These are phyloP conservation scores for Stenocarpella maydis DNA, from an alignment of 2,329 filamentous ascomycete species.

Conservation along the genomic window DNA sequence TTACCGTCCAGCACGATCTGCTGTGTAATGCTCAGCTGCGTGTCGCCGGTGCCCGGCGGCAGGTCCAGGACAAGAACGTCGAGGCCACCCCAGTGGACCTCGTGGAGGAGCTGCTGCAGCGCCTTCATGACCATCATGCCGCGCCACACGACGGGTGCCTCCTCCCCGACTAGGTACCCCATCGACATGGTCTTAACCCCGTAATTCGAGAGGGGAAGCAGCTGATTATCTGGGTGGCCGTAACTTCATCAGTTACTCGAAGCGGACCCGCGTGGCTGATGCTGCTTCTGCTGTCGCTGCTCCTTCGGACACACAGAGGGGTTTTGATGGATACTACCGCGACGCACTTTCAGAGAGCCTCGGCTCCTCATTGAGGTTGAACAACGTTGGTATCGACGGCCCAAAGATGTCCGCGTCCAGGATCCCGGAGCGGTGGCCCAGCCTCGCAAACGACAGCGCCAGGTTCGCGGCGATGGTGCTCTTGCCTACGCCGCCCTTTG, in stretches of 20 bases:
- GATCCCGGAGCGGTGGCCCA: slow-evolving; percentile 84
- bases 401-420: slow-evolving; percentile 97
- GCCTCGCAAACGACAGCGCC: slow-evolving; percentile 83
- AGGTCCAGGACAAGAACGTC: slow-evolving; percentile 91
- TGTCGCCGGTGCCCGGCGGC: slow-evolving; percentile 93
- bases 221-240: slow-evolving; percentile 69
- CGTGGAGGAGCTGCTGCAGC: slow-evolving; percentile 91
- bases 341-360: slow-evolving; percentile 74
- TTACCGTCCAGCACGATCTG: slow-evolving; percentile 86
- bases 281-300: background rate
- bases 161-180: slow-evolving; percentile 86
- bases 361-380: slow-evolving; percentile 83
- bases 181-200: slow-evolving; percentile 99
- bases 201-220: slow-evolving; percentile 91
- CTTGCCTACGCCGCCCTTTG: slow-evolving; percentile 98
- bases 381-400: slow-evolving; percentile 89
- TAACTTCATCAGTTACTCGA: slow-evolving; percentile 14
- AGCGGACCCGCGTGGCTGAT: background rate
- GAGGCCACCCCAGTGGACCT: slow-evolving; percentile 91
- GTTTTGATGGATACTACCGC: too few relatives aligned
- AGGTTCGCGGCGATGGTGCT: slow-evolving; percentile 92
- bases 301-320: too few relatives aligned
- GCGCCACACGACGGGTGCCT: slow-evolving; percentile 90
- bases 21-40: slow-evolving; percentile 95
- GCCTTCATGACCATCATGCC: slow-evolving; percentile 98